Base-by-base conservation (phyloP, 2,329 filamentous ascomycete genomes). In the Beauveria asiatica region DNA sequence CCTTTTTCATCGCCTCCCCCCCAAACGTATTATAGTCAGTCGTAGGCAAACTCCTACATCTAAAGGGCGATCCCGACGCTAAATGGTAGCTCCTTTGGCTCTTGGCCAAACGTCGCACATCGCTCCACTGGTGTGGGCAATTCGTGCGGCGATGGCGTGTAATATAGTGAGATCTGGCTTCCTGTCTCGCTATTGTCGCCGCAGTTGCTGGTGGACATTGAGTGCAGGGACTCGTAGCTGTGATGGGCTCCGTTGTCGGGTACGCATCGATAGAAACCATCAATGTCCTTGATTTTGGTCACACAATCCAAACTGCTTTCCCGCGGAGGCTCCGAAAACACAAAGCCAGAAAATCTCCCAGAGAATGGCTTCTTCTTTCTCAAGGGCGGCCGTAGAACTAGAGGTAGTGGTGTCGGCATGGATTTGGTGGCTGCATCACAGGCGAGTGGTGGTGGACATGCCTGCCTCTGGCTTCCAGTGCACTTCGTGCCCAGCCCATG, bases 361-460 rank as follows among this genome's bases (percentile, higher is more conserved):
- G 83, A 83, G 67, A 87, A 86, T 0, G 83, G 85, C 67, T 86
- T 87, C 76, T 86, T 87, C 75, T 86, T 86, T 61, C 84, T 76
- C 63, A 86, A 68, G 1, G 82, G 82, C 8, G 83, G 83, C n/a
- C 80, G 79, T 60, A 84, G 75, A 17, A 83, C 78, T 25, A 85
- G 75, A 0, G 83, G 83, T 5, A 85, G 72, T 2, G 83, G 83
- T 1, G 83, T 83, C 3, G 81, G 80, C 1, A 53, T 30, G 8
- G n/a, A n/a, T 10, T 48, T 33, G 17, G 21, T 10, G 10, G 8
- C 1, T 10, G 53, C 21, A 7, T 57, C 30, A 13, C n/a, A 13
- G n/a, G 27, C 44, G 23, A 21, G 37, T 17, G 23, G 10, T 13
- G 45, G 52, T 50, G 45, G 33, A 5, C 25, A 17, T 33, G 10